phyloP scores from a whole-genome alignment of 2,329 filamentous ascomycete genomes.

The Aspergillus vadensis region DNA sequence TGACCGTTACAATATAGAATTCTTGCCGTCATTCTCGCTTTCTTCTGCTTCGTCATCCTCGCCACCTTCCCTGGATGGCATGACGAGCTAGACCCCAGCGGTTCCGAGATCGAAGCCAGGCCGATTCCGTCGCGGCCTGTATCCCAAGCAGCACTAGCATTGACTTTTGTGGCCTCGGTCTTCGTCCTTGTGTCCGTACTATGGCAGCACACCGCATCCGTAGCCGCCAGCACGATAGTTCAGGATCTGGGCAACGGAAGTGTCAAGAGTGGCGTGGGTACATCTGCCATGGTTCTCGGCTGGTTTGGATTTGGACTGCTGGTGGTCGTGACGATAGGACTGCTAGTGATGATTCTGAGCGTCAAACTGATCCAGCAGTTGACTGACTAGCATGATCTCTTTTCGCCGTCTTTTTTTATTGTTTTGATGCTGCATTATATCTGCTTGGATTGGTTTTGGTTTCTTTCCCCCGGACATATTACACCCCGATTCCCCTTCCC shows the following conservation, averaged over 20 bases:
- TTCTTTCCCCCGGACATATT: conserved; percentile 6
- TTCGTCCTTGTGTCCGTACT: conserved; percentile 66
- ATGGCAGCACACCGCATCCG: conserved; percentile 82
- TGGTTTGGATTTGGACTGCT: conserved; percentile 96
- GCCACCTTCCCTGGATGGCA: conserved; percentile 98
- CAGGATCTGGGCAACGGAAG: conserved; percentile 90
- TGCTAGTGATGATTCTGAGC: conserved; percentile 95
- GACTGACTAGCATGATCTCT: conserved; percentile 40
- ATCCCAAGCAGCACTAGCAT: conserved; percentile 86
- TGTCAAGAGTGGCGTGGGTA: conserved; percentile 85
- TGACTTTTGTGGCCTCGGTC: conserved; percentile 75
- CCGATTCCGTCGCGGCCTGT: conserved; percentile 91
- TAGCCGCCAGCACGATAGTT: conserved; percentile 89
- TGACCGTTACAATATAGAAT: conserved; percentile 60
- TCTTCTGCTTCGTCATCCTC: conserved; percentile 90
- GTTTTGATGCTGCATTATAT: background rate
- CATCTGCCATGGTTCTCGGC: conserved; percentile 91
- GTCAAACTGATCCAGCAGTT: conserved; percentile 73
- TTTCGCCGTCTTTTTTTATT: background rate
- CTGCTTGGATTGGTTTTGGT: conserved; percentile 8
- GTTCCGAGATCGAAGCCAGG: conserved; percentile 86
- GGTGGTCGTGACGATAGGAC: conserved; percentile 91
- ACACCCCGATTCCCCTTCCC: background rate
- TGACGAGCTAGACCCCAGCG: conserved; percentile 78
- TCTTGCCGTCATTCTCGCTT: conserved; percentile 95